Evolutionary conservation across 164 flowering plant genomes (phyloP).

Genomic region (Dillenia suffruticosa): DNA sequence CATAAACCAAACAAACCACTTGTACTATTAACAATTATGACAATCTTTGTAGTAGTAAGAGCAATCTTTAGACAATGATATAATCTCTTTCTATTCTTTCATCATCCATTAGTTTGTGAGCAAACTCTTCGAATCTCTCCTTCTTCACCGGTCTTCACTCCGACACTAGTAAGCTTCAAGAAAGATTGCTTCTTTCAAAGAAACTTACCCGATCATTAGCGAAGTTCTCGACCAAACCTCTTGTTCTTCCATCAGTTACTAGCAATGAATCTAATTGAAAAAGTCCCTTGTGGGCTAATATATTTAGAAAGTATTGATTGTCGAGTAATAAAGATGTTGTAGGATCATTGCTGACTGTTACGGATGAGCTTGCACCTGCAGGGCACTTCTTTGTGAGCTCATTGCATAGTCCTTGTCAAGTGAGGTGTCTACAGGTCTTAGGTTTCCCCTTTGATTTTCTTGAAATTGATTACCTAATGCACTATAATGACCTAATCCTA

Average conservation of each 20-base stretch:
- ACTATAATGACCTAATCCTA: slow-evolving; percentile 64
- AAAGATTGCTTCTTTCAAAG: slow-evolving; percentile 48
- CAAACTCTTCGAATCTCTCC: slow-evolving; percentile 65
- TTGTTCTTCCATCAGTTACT: slow-evolving; percentile 43
- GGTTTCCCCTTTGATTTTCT: slow-evolving; percentile 41
- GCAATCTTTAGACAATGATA: too few species aligned
- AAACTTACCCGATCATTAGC: slow-evolving; percentile 45
- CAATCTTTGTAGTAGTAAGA: too few species aligned
- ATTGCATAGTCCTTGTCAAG: slow-evolving; percentile 49
- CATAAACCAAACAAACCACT: too few species aligned
- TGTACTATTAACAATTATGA: too few species aligned
- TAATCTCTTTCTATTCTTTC: not conserved
- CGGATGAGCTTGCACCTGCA: slow-evolving; percentile 27
- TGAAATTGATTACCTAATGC: slow-evolving; percentile 53
- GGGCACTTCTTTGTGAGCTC: slow-evolving; percentile 50
- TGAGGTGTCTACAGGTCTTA: slow-evolving; percentile 45
- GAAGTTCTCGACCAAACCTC: slow-evolving; percentile 34
- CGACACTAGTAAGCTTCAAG: slow-evolving; percentile 52
- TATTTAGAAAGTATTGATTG: slow-evolving; percentile 58
- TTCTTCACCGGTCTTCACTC: slow-evolving; percentile 53
- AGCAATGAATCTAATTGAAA: slow-evolving; percentile 71
- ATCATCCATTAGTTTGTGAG: slow-evolving; percentile 29
- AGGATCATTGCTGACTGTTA: slow-evolving; percentile 57
- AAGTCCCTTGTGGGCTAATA: slow-evolving; percentile 50
- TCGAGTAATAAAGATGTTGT: slow-evolving; percentile 51